Percentiles rank a stretch among this genome's conserved stretches.
Evolutionary conservation across 495 filamentous ascomycete genomes (phyloP).

Genomic region (Chaetomium tenue): DNA sequence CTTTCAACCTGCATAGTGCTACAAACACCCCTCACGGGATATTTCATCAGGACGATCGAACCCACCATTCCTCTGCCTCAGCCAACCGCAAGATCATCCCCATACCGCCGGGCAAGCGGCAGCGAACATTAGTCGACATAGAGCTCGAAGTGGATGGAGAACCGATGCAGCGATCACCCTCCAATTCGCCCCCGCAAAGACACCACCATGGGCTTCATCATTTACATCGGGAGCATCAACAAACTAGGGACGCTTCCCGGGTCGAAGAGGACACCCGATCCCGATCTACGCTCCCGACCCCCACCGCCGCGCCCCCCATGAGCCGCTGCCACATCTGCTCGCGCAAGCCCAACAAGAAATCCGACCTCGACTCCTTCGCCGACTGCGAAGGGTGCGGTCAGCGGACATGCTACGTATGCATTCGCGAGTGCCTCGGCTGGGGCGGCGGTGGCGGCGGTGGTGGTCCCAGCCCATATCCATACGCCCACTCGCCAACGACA

Average conservation of each 20-base stretch:
- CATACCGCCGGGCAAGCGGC: slow-evolving; percentile 37
- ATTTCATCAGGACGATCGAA: slow-evolving; percentile 19
- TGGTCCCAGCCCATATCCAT: not conserved
- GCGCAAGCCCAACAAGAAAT: slow-evolving; percentile 48
- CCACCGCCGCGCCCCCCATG: slow-evolving; percentile 30
- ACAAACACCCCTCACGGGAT: slow-evolving; percentile 15
- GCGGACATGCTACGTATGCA: slow-evolving; percentile 49
- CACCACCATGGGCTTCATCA: slow-evolving; percentile 14
- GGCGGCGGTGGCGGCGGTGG: not conserved
- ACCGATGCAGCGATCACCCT: slow-evolving; percentile 19
- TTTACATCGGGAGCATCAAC: slow-evolving; percentile 14
- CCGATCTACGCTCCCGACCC: not conserved
- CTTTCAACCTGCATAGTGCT: slow-evolving; percentile 15
- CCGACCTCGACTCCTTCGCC: slow-evolving; percentile 49
- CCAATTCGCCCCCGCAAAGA: slow-evolving; percentile 16
- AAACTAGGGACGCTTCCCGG: not conserved
- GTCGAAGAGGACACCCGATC: slow-evolving; percentile 6
- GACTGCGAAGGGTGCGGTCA: slow-evolving; percentile 49
- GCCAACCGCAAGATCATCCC: slow-evolving; percentile 36
- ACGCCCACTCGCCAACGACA: slow-evolving; percentile 5
- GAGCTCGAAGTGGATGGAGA: slow-evolving; percentile 14
- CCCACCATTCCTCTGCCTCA: slow-evolving; percentile 17
- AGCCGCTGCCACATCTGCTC: slow-evolving; percentile 51
- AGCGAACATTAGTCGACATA: slow-evolving; percentile 21
- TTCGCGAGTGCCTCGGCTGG: slow-evolving; percentile 48